Evolutionary conservation across 768 basidiomycete genomes (phyloP), one percentile per base, ranked within the genome.

Genomic region (Naganishia kalamii): DNA sequence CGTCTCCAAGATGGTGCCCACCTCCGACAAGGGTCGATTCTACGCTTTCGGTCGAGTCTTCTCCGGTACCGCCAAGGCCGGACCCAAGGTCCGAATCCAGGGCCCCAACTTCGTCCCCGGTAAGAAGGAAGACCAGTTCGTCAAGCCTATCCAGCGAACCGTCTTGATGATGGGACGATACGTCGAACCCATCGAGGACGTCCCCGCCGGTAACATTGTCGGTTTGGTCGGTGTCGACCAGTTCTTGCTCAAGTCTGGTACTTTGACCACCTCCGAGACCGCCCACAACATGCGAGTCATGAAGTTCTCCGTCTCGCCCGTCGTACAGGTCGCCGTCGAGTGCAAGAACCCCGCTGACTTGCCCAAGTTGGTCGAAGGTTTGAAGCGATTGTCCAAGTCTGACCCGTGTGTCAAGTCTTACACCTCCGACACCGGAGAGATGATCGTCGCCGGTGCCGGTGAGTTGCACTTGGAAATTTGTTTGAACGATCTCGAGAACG

Each of bases 251-350:
- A 99, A 99, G 87, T 92, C 86, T 71, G 96, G 96, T 79, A 99
- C 96, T 68, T 86, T 99, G 76, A 99, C 96, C 67, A 86, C 90
- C 67, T 92, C 92, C 52, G 96, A 98, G 82, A 96, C 92, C 60
- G 96, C 96, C 59, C 96, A 99, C 85, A 99, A 99, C 85, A 96
- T 99, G 92, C 91, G 83, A 83, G 92, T 99, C 80, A 99, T 99
- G 96, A 91, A 89, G 82, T 97, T 97, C 86, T 98, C 93, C 79
- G 96, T 99, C 63, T 98, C 96, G 32, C 96, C 96, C 72, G 96
- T 99, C 78, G 96, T 99, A 48, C 96, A 87, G 79, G 92, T 98
- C 76, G 91, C 96, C 70, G 96, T 99, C 73, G 96, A 99, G 81
- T 96, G 98, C 81, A 98, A 98, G 88, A 99, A 98, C 80, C 92